Evolutionary conservation across 2,329 filamentous ascomycete species (phyloP), one percentile per base, ranked within the genome.

Genomic region (Chaetomium sp.): DNA sequence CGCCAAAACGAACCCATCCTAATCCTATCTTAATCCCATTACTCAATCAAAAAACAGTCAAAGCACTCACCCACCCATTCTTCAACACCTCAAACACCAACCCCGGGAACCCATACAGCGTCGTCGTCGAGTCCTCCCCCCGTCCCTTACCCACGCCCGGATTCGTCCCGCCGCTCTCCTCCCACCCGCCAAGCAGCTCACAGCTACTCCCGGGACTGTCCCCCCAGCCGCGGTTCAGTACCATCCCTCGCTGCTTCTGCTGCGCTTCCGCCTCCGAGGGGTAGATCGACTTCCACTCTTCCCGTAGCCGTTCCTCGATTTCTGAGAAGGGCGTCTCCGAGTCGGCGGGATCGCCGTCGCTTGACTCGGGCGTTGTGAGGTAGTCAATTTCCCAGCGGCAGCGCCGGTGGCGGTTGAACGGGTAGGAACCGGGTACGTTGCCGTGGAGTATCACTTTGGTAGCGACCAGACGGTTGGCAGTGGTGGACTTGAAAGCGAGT

Each of bases 61-160:
- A 76, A 33, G 89, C 88, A 70, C 90, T 95, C 32, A 99, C 88
- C 59, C 84, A 86, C 4, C 89, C 91, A 67, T 95, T 96, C 82
- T 89, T 91, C 70, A 97, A 73, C 34, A 99, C 92, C 73, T 99
- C 94, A 74, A 99, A 97, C 47, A 96, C 84, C 70, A 97, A 74
- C 0, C 94, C 92, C 0, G 94, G 92, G 66, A 96, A 96, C 1
- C 92, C 91, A 73, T 90, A 97, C 34, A 99, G 72, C 59, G 91
- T 92, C 12, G 91, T 96, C 54, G 80, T 84, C 57, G 80, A 81
- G 62, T 84, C 80, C 41, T 79, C 78, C 45, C 70, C 76, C 2
- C 76, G 72, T 46, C 49, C 53, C 73, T 72, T 82, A 11, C 73
- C 73, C 64, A 70, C 71, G 61, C 72, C 64, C 70, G 65, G 76